Conservation (phyloP, 495 filamentous ascomycete species). For the Neurospora sp. region DNA sequence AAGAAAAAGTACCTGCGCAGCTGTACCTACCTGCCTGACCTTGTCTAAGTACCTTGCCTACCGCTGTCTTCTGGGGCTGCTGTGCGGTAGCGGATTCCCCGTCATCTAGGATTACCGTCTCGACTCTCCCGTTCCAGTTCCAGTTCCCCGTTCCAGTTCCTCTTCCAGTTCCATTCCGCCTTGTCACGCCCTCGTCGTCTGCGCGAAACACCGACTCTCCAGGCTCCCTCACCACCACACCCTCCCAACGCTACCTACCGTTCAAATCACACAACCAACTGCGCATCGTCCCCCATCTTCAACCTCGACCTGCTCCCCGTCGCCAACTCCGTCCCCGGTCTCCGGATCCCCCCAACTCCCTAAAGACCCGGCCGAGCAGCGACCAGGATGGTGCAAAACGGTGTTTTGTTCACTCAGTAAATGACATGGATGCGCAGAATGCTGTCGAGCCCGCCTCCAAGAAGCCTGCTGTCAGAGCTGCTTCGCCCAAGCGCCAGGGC, state of each 20-base stretch:
- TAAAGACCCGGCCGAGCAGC: constrained; percentile 24
- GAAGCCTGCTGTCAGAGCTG: constrained; percentile 32
- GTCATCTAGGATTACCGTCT: not conserved
- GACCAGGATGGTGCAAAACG: constrained; percentile 46
- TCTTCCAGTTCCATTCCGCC: not conserved
- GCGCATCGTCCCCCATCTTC: not conserved
- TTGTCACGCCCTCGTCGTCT: not conserved
- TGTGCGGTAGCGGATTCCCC: not conserved
- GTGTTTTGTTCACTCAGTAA: constrained; percentile 37
- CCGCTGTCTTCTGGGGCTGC: not conserved
- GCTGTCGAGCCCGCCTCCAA: constrained; percentile 45
- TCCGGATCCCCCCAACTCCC: not conserved
- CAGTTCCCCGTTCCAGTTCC: not conserved
- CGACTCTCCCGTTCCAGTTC: not conserved
- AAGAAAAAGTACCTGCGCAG: not conserved
- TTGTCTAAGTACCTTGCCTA: not conserved
- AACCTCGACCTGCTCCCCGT: not conserved
- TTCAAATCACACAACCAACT: not conserved
- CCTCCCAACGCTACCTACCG: not conserved
- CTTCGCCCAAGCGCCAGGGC: constrained; percentile 38
- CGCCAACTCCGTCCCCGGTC: not conserved
- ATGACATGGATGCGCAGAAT: constrained; percentile 52
- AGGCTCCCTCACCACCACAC: not conserved
- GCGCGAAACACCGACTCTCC: not conserved
- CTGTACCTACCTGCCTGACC: not conserved